Base-by-base conservation (phyloP, 352 stramenopile genomes). In the Phytopythium boreale region DNA sequence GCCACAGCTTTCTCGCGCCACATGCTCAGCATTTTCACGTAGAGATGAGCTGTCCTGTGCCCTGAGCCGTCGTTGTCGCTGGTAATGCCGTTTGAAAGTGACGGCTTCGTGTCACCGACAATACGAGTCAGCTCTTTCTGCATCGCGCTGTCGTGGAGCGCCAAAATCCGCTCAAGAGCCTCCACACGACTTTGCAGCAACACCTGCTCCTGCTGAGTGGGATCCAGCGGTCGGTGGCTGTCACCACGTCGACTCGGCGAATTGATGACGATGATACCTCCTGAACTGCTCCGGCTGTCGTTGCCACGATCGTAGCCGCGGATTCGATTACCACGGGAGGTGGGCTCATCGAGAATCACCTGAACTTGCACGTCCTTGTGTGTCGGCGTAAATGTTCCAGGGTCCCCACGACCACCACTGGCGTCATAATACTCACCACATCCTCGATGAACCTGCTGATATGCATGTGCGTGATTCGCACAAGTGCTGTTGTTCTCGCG, bases 1-100 rank as follows among this genome's bases (percentile, higher is more conserved):
- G 76, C 50, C 3, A 90, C 71, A 6, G 76, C 79, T 62, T 89
- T 90, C 50, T 75, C 61, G n/a, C 84, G 73, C 84, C 84, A 93
- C 17, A 73, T 63, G 4, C 68, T 58, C 24, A 88, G 56, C 17
- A 86, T 44, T 22, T 70, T 53, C 8, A 66, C 67, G 37, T 83
- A 85, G n/a, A 80, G 22, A 4, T 59, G 56, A 5, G 66, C 71
- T 2, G 69, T 68, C 22, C 56, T 43, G 24, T 68, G 66, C 1
- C 69, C 61, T 2, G 41, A 58, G 9, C 9, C 29, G 9, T 4
- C n/a, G 44, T 5, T 51, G 10, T 29, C 44, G 44, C 44, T 27
- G n/a, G 3, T 17, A 3, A 12, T 17, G 39, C 11, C 39, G n/a
- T 14, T 29, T 22, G 8, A 4, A 17, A 51, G 44, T 7, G 44